Conservation (phyloP, 345 rosid genomes). For the Aegle marmelos region DNA sequence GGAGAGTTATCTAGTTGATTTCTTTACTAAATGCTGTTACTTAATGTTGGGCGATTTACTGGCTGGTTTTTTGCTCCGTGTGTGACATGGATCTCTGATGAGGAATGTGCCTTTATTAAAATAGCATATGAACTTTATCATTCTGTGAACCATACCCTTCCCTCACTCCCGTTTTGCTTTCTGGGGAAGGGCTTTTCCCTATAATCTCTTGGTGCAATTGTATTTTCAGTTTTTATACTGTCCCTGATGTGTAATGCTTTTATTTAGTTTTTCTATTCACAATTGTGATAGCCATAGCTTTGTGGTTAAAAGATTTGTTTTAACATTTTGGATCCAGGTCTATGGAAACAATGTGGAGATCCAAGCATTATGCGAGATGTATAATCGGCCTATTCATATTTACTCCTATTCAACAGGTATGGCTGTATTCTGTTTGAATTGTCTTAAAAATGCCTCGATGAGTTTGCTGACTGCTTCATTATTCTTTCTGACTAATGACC, state of each 20-base stretch:
- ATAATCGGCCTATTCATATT: constrained; percentile 92
- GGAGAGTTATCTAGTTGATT: not conserved
- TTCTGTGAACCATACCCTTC: not conserved
- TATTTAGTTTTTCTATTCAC: not conserved
- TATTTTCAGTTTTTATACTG: not conserved
- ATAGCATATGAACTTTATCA: not conserved
- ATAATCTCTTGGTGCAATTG: not conserved
- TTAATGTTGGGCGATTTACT: not conserved
- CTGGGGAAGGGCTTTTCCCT: not conserved
- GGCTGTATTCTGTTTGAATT: constrained; percentile 3
- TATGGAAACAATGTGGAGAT: constrained; percentile 98
- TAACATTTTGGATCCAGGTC: constrained; percentile 49
- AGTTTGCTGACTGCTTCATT: constrained; percentile 5
- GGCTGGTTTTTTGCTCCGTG: not conserved
- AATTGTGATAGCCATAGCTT: not conserved
- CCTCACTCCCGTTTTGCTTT: not conserved
- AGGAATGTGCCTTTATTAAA: not conserved
- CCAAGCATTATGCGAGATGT: constrained; percentile 95
- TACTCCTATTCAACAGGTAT: constrained; percentile 92
- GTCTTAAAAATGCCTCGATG: not conserved
- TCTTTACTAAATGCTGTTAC: not conserved
- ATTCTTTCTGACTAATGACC: constrained; percentile 3
- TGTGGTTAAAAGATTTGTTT: not conserved
- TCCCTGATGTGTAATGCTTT: not conserved
- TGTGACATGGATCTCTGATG: not conserved